Conservation (phyloP, 352 stramenopile species). For the Pythium scleroteichum region DNA sequence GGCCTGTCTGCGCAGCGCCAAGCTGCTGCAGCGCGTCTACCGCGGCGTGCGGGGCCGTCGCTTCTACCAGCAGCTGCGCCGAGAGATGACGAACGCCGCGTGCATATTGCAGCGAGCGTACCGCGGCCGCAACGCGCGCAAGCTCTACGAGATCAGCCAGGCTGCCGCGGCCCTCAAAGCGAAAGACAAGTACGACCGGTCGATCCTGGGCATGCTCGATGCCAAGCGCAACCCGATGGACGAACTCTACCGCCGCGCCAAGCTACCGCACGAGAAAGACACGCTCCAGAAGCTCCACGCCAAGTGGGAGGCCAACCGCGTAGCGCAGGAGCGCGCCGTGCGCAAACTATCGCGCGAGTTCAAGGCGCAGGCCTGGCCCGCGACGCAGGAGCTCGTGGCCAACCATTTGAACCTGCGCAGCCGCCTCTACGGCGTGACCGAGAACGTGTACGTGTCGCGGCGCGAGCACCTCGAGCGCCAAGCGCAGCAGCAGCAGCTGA, state of each 20-base stretch:
- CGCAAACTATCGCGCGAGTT: slow-evolving; percentile 49
- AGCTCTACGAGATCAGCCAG: slow-evolving; percentile 59
- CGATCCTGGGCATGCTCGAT: slow-evolving; percentile 49
- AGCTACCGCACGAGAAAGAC: slow-evolving; percentile 45
- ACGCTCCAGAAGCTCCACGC: slow-evolving; percentile 43
- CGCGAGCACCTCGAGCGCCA: slow-evolving; percentile 42
- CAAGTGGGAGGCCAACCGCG: slow-evolving; percentile 50
- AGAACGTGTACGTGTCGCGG: slow-evolving; percentile 68
- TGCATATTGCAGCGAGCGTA: slow-evolving; percentile 49
- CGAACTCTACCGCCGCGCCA: slow-evolving; percentile 58
- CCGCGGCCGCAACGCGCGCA: slow-evolving; percentile 40
- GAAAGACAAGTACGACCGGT: slow-evolving; percentile 58
- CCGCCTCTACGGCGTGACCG: slow-evolving; percentile 67
- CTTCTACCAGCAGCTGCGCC: slow-evolving; percentile 24
- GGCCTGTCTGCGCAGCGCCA: slow-evolving; percentile 28
- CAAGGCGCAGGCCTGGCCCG: slow-evolving; percentile 27
- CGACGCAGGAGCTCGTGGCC: slow-evolving; percentile 40
- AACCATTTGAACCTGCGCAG: slow-evolving; percentile 43
- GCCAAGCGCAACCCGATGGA: slow-evolving; percentile 65
- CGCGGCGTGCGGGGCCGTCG: slow-evolving; percentile 38
- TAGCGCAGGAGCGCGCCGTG: slow-evolving; percentile 45
- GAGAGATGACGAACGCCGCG: slow-evolving; percentile 40
- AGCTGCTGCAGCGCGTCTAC: slow-evolving; percentile 48
- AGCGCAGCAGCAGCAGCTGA: slow-evolving; percentile 35
- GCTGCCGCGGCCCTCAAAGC: slow-evolving; percentile 51